Percentiles rank a stretch among this genome's conserved stretches.
These are phyloP conservation scores for Tolypocladium inflatum DNA, from an alignment of 2,329 filamentous ascomycete genomes.

Conservation along the genomic window DNA sequence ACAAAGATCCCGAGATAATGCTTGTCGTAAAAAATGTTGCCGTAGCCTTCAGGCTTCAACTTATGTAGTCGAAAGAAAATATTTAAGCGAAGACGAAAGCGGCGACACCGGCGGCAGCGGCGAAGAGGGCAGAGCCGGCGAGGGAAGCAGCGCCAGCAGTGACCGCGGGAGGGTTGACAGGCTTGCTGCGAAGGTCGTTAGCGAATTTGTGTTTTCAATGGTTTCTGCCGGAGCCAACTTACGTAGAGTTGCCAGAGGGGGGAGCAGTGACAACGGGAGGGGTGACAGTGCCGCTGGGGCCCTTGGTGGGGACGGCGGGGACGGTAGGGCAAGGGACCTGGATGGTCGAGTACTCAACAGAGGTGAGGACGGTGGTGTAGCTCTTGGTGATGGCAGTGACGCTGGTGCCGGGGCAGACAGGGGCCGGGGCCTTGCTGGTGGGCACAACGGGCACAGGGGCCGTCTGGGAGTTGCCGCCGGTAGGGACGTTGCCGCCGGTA, in stretches of 20 bases:
- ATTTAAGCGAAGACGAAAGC: conserved; percentile 47
- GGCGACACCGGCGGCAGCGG: conserved; percentile 43
- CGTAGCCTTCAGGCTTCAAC: conserved; percentile 31
- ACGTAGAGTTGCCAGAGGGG: conserved; percentile 21
- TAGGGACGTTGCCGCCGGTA: conserved; percentile 5
- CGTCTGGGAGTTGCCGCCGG: neutral
- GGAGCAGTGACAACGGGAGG: conserved; percentile 32
- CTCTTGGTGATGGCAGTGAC: conserved; percentile 45
- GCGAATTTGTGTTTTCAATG: neutral
- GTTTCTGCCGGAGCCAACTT: conserved; percentile 2
- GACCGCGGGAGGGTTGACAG: conserved; percentile 24
- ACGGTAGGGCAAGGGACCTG: conserved; percentile 31
- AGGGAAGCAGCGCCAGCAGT: conserved; percentile 44
- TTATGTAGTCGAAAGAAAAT: conserved; percentile 21
- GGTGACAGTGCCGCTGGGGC: conserved; percentile 15
- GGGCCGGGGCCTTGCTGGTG: neutral
- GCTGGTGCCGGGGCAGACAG: conserved; percentile 24
- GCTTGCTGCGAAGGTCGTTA: conserved; percentile 8
- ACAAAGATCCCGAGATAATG: conserved; percentile 17
- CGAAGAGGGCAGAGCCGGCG: conserved; percentile 43
- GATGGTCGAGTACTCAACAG: conserved; percentile 42
- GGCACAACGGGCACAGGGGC: conserved; percentile 4
- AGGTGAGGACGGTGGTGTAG: conserved; percentile 46
- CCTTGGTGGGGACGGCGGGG: conserved; percentile 4
- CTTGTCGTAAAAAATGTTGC: conserved; percentile 24